phyloP scores from a whole-genome alignment of 2,329 filamentous ascomycete genomes.

The Ophiostoma tasmaniense region DNA sequence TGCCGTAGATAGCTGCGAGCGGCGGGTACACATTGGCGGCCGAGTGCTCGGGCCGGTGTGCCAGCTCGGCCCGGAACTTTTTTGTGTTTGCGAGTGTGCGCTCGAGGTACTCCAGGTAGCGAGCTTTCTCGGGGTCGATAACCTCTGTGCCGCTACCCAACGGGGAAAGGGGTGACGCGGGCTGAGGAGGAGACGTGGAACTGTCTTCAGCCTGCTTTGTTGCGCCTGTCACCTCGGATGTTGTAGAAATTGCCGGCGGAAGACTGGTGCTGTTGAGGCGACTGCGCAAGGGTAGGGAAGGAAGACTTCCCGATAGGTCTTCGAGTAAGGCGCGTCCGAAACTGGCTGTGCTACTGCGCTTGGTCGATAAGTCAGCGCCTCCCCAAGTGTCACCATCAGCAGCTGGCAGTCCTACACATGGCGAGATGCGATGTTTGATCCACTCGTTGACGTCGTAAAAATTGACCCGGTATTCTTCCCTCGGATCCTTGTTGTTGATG shows the following conservation, averaged over 20 bases:
- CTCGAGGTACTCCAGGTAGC: constrained; percentile 55
- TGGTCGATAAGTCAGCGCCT: background rate
- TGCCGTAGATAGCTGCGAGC: constrained; percentile 74
- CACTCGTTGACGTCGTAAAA: constrained; percentile 76
- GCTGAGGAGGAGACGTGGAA: background rate
- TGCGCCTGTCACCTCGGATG: background rate
- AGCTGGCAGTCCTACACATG: constrained; percentile 62
- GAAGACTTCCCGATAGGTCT: constrained; percentile 33
- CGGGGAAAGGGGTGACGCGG: background rate
- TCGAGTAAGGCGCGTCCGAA: constrained; percentile 37
- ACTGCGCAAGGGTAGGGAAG: constrained; percentile 30
- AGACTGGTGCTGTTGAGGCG: constrained; percentile 27
- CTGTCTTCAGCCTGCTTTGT: background rate
- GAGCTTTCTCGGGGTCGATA: constrained; percentile 27
- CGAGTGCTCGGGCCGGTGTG: constrained; percentile 51
- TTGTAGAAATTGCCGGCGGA: background rate
- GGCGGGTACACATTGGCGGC: constrained; percentile 71
- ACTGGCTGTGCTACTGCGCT: constrained; percentile 30
- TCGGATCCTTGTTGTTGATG: constrained; percentile 64
- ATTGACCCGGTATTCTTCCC: constrained; percentile 71
- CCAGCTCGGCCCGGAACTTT: constrained; percentile 67
- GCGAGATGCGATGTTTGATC: constrained; percentile 69
- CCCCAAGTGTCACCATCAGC: background rate
- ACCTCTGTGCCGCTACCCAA: background rate
- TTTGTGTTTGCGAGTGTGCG: constrained; percentile 65